Evolutionary conservation across 208 protist species (phyloP).

Genomic region (Porcisia deanei): DNA sequence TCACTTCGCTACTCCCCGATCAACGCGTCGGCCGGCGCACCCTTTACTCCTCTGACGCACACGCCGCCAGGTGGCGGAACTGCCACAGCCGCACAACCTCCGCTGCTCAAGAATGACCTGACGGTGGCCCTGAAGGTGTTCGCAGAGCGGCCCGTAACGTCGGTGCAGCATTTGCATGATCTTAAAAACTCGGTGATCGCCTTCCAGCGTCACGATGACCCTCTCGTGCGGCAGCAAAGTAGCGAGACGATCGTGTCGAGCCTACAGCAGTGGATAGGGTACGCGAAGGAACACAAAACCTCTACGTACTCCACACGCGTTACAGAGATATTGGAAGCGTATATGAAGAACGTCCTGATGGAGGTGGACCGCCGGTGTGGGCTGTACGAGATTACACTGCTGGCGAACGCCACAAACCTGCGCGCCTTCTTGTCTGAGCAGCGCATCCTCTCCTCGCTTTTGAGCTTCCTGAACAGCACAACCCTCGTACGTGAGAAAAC

Average conservation of each 20-base stretch:
- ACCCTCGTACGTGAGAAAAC: conserved; percentile 75
- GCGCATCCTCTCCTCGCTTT: conserved; percentile 74
- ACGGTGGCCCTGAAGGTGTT: conserved; percentile 79
- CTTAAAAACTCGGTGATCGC: conserved; percentile 66
- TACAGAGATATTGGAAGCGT: conserved; percentile 84
- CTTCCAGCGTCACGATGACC: conserved; percentile 74
- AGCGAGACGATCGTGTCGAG: conserved; percentile 70
- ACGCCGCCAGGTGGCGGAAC: background rate
- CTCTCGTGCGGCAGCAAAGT: conserved; percentile 73
- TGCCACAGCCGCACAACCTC: background rate
- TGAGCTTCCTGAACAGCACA: conserved; percentile 81
- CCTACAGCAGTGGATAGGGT: conserved; percentile 69
- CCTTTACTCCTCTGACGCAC: conserved; percentile 19
- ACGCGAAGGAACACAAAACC: conserved; percentile 79
- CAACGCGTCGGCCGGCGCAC: conserved; percentile 11
- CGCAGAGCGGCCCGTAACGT: conserved; percentile 64
- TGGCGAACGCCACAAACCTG: conserved; percentile 66
- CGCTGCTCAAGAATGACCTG: conserved; percentile 46
- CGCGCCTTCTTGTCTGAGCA: conserved; percentile 70
- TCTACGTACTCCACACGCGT: conserved; percentile 84
- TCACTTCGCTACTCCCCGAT: conserved; percentile 29
- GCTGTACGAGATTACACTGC: conserved; percentile 64
- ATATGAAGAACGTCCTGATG: conserved; percentile 78
- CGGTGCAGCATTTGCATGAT: conserved; percentile 81
- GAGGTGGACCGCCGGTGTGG: conserved; percentile 82